phyloP scores from a whole-genome alignment of 169 alveolate species.

The Cryptosporidium meleagridis region DNA sequence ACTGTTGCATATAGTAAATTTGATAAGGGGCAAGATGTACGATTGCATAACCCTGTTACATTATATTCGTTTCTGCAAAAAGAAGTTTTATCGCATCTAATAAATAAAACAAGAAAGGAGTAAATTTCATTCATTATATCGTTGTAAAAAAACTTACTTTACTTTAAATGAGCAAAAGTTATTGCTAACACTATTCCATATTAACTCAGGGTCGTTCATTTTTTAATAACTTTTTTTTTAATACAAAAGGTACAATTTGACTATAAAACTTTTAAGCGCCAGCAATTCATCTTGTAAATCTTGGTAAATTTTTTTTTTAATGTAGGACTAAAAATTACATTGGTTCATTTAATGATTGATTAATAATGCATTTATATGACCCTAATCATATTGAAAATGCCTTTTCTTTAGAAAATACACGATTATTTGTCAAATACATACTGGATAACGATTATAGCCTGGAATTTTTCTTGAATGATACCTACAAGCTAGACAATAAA shows the following conservation, averaged over 20 bases:
- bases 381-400: not conserved
- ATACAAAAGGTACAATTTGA: not conserved
- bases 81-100: slow-evolving; percentile 85
- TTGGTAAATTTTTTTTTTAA: not conserved
- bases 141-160: slow-evolving; percentile 78
- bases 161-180: slow-evolving; percentile 86
- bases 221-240: not conserved
- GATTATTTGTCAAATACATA: not conserved
- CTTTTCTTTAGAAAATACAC: not conserved
- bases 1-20: slow-evolving; percentile 98
- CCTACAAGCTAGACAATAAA: not conserved
- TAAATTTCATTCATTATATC: not conserved
- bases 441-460: slow-evolving; percentile 4
- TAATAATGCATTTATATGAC: not conserved
- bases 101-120: not conserved
- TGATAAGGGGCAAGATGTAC: slow-evolving; percentile 98
- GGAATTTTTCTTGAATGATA: slow-evolving; percentile 40
- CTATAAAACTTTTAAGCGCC: not conserved
- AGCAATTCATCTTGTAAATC: not conserved
- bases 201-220: slow-evolving; percentile 71
- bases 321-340: not conserved
- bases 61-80: slow-evolving; percentile 93
- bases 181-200: slow-evolving; percentile 54
- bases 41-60: slow-evolving; percentile 98
- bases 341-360: not conserved